These are phyloP conservation scores for Favolaschia claudopus DNA, from an alignment of 768 basidiomycete genomes.

Conservation along the genomic window DNA sequence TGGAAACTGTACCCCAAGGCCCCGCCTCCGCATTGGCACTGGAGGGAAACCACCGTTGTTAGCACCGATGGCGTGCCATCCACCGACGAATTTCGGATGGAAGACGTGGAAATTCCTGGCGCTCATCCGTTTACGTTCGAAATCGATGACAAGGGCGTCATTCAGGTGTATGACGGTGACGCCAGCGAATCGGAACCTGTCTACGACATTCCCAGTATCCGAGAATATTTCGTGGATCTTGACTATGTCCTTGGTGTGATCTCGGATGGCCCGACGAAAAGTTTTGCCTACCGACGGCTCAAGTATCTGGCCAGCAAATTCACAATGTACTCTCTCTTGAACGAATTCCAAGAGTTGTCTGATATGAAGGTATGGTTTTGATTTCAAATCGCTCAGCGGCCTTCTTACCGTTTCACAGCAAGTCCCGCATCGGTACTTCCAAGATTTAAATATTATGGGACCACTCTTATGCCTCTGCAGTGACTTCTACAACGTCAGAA, in stretches of 20 bases:
- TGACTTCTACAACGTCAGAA: slow-evolving; percentile 97
- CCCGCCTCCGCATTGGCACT: slow-evolving; percentile 97
- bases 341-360: slow-evolving; percentile 92
- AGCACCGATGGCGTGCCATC: slow-evolving; percentile 46
- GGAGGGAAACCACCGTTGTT: slow-evolving; percentile 61
- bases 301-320: slow-evolving; percentile 95
- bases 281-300: slow-evolving; percentile 90
- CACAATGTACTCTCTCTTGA: slow-evolving; percentile 89
- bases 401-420: slow-evolving; percentile 48
- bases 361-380: slow-evolving; percentile 88
- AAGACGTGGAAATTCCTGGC: slow-evolving; percentile 78
- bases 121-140: slow-evolving; percentile 67
- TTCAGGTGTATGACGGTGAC: slow-evolving; percentile 72
- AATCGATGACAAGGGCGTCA: slow-evolving; percentile 91
- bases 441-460: no score
- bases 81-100: slow-evolving; percentile 68
- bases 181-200: slow-evolving; percentile 47
- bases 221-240: slow-evolving; percentile 96
- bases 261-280: slow-evolving; percentile 94
- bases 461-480: slow-evolving; percentile 57
- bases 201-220: slow-evolving; percentile 83
- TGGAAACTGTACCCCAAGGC: slow-evolving; percentile 95
- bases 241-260: slow-evolving; percentile 92
- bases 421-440: slow-evolving; percentile 79
- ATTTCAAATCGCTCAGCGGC: not conserved